These are phyloP conservation scores for Bombardia bombarda DNA, from an alignment of 495 filamentous ascomycete species.

Conservation along the genomic window DNA sequence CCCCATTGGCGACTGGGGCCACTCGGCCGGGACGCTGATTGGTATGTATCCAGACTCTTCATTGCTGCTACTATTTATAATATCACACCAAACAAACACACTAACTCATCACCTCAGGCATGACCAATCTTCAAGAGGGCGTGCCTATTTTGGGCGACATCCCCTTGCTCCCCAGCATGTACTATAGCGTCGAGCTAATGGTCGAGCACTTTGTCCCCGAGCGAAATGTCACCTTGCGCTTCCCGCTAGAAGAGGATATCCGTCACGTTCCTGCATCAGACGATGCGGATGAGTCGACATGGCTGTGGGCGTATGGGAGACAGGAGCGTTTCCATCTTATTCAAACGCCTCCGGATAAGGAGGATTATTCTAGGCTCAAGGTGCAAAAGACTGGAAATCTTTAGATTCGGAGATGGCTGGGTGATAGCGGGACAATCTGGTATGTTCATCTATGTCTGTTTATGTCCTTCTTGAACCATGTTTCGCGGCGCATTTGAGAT, in stretches of 20 bases:
- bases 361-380: too few species aligned
- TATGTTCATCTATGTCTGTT: too few species aligned
- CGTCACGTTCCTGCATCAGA: conserved; percentile 13
- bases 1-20: conserved; percentile 44
- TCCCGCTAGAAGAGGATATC: conserved; percentile 38
- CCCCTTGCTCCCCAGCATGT: conserved; percentile 30
- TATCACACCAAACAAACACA: too few species aligned
- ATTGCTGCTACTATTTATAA: too few species aligned
- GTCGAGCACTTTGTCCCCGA: conserved; percentile 39
- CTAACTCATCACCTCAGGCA: too few species aligned
- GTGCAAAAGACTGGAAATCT: too few species aligned
- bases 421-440: too few species aligned
- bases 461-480: too few species aligned
- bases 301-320: conserved; percentile 39
- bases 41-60: too few species aligned
- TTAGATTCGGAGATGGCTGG: too few species aligned
- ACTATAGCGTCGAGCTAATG: conserved; percentile 40
- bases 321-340: conserved; percentile 37
- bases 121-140: conserved; percentile 37
- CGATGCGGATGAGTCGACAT: conserved; percentile 16
- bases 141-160: conserved; percentile 37
- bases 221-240: conserved; percentile 28
- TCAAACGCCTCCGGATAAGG: conserved; percentile 10
- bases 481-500: too few species aligned
- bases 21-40: conserved; percentile 37